phyloP scores from a whole-genome alignment of 306 rosid genomes.

The Vachellia collinsii region DNA sequence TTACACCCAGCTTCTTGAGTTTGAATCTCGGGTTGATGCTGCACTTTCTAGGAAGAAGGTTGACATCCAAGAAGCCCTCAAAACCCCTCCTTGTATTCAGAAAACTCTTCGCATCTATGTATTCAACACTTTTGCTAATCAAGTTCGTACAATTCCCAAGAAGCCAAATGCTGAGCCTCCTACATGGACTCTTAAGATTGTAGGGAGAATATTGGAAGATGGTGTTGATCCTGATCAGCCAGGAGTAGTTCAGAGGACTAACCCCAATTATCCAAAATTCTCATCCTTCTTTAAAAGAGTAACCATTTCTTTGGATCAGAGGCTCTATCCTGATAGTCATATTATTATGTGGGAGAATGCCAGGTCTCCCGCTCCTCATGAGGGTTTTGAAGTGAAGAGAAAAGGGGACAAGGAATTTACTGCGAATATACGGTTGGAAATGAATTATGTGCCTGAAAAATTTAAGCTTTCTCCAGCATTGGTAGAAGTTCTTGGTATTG shows the following conservation, averaged over 20 bases:
- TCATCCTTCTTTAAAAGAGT: constrained; percentile 93
- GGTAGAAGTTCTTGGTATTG: constrained; percentile 98
- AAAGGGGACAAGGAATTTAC: constrained; percentile 92
- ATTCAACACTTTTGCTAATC: constrained; percentile 89
- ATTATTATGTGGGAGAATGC: constrained; percentile 86
- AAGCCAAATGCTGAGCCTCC: constrained; percentile 93
- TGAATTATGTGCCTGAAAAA: constrained; percentile 94
- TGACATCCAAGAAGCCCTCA: constrained; percentile 96
- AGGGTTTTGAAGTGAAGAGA: constrained; percentile 98
- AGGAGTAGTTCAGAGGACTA: constrained; percentile 77
- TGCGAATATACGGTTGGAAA: constrained; percentile 76
- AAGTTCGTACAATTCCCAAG: constrained; percentile 72
- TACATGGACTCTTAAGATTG: constrained; percentile 92
- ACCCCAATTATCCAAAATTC: constrained; percentile 83
- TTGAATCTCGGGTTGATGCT: constrained; percentile 90
- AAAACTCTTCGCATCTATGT: constrained; percentile 94
- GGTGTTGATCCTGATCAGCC: constrained; percentile 98
- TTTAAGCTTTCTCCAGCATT: constrained; percentile 88
- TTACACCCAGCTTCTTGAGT: constrained; percentile 96
- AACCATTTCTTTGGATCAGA: constrained; percentile 91
- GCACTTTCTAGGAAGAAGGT: constrained; percentile 93
- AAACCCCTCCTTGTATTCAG: constrained; percentile 82
- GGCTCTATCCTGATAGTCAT: constrained; percentile 85
- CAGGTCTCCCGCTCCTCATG: constrained; percentile 84
- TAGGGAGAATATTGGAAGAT: constrained; percentile 96